Evolutionary conservation across 2,329 filamentous ascomycete genomes (phyloP).

Genomic region (Fusarium dlaminii): DNA sequence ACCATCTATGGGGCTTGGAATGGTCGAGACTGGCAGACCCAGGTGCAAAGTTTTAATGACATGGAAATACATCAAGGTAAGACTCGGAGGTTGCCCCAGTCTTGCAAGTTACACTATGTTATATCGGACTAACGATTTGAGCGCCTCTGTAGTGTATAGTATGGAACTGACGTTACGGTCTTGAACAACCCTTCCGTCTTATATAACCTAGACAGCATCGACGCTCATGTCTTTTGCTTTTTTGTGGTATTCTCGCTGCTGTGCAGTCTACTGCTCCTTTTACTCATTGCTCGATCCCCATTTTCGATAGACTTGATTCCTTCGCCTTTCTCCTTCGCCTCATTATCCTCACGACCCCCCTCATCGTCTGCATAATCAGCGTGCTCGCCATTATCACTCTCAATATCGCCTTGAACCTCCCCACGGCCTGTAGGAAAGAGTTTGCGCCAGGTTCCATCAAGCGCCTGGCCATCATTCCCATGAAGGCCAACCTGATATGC

Average conservation of each 20-base stretch:
- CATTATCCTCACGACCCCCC: constrained; percentile 38
- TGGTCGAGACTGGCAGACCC: constrained; percentile 47
- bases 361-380: constrained; percentile 45
- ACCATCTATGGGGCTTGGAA: constrained; percentile 47
- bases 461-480: constrained; percentile 69
- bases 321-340: constrained; percentile 19
- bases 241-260: constrained; percentile 34
- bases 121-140: background rate
- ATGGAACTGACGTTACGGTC: background rate
- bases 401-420: constrained; percentile 53
- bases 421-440: constrained; percentile 54
- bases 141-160: background rate
- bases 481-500: constrained; percentile 73
- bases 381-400: constrained; percentile 47
- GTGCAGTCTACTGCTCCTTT: constrained; percentile 36
- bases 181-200: background rate
- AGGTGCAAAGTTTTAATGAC: constrained; percentile 33
- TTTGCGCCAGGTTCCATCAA: constrained; percentile 66
- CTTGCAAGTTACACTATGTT: background rate
- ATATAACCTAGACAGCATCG: background rate
- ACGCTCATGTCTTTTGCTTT: constrained; percentile 37
- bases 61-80: background rate
- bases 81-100: background rate
- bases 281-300: constrained; percentile 12
- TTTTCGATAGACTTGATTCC: constrained; percentile 22